Conservation (phyloP, 352 stramenopile species). For the Globisporangium paroecandrum region DNA sequence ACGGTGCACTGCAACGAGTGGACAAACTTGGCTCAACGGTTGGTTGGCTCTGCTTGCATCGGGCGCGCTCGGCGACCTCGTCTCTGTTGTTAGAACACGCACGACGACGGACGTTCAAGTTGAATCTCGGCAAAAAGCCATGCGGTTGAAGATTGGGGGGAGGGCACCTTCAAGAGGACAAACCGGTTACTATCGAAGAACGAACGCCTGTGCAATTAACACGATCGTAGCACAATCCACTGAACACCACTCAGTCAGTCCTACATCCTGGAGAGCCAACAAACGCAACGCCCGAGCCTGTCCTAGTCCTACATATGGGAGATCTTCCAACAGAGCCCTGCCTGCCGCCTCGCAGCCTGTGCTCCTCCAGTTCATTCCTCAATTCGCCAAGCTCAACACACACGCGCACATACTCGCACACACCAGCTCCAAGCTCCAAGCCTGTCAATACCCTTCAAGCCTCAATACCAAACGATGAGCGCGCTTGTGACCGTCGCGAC, state of each 20-base stretch:
- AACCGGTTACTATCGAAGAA: neutral
- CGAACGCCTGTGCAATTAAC: neutral
- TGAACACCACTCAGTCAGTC: neutral
- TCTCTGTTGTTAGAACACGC: slow-evolving; percentile 1
- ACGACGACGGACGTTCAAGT: slow-evolving; percentile 10
- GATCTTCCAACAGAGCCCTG: neutral
- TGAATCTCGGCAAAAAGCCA: slow-evolving; percentile 14
- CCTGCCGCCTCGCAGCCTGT: neutral
- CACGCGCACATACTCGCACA: neutral
- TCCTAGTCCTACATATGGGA: neutral
- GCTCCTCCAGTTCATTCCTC: slow-evolving; percentile 5
- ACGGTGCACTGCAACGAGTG: slow-evolving; percentile 1
- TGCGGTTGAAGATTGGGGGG: slow-evolving; percentile 13
- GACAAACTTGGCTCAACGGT: neutral
- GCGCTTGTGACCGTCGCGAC: slow-evolving; percentile 93
- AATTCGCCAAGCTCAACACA: slow-evolving; percentile 9
- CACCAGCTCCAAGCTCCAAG: neutral
- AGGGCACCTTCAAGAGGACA: slow-evolving; percentile 5
- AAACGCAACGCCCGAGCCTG: neutral
- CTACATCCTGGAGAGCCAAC: neutral
- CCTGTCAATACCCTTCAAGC: neutral
- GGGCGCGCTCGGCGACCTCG: neutral
- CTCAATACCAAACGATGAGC: slow-evolving; percentile 46
- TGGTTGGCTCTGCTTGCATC: slow-evolving; percentile 9
- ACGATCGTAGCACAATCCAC: neutral